These are phyloP conservation scores for Boletus sp. DNA, from an alignment of 768 basidiomycete genomes.

Conservation along the genomic window DNA sequence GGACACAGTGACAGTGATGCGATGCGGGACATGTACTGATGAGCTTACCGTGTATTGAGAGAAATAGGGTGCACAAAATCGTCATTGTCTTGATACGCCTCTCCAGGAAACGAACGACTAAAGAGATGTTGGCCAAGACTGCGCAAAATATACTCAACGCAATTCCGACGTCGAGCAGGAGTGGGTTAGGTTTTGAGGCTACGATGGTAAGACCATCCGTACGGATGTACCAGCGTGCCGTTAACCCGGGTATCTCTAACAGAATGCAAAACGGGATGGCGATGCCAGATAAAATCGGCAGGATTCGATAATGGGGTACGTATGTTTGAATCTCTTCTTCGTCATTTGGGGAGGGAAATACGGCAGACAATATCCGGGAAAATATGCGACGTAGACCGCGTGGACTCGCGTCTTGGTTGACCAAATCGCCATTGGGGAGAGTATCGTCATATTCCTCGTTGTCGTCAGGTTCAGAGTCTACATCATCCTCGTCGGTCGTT, in stretches of 20 bases:
- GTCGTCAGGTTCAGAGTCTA: constrained; percentile 8
- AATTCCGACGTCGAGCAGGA: constrained; percentile 57
- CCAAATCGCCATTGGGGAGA: not conserved
- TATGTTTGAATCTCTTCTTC: constrained; percentile 33
- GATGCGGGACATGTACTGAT: not conserved
- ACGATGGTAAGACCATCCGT: constrained; percentile 41
- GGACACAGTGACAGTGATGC: not conserved
- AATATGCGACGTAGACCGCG: not conserved
- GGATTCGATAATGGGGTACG: constrained; percentile 56
- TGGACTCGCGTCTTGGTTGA: not conserved
- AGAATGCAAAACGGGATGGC: constrained; percentile 75
- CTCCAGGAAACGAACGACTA: constrained; percentile 73
- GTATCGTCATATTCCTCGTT: constrained; percentile 6
- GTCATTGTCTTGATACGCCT: constrained; percentile 60
- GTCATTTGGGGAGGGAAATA: constrained; percentile 17
- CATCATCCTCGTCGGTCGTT: not conserved
- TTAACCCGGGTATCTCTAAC: constrained; percentile 79
- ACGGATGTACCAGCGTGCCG: constrained; percentile 69
- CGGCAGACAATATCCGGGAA: constrained; percentile 3
- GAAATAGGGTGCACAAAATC: constrained; percentile 54
- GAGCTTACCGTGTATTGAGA: constrained; percentile 66
- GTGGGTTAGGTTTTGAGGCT: constrained; percentile 50
- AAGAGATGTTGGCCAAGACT: constrained; percentile 61
- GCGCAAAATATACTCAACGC: constrained; percentile 66
- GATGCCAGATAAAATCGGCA: constrained; percentile 66